phyloP scores from a whole-genome alignment of 1,284 basidiomycete genomes.

The Rhodotorula sp. region DNA sequence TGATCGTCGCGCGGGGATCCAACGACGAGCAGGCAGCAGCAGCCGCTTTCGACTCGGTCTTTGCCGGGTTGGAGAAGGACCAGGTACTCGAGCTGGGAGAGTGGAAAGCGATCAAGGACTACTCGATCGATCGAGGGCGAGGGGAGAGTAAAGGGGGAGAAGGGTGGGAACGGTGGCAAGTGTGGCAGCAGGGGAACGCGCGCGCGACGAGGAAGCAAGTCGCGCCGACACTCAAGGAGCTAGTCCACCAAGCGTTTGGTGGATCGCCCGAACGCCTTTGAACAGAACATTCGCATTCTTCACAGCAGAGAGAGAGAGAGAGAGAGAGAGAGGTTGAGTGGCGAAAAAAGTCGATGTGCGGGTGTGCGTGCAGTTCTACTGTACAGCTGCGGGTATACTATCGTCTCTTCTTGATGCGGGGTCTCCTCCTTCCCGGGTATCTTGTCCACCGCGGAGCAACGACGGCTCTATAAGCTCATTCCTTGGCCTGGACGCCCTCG shows the following conservation, averaged over 20 bases:
- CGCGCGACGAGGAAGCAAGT: conserved; percentile 74
- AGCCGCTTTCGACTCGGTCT: conserved; percentile 48
- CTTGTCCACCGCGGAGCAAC: not conserved
- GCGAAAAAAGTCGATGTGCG: too few relatives aligned
- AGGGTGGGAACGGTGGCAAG: conserved; percentile 46
- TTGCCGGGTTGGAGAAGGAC: conserved; percentile 61
- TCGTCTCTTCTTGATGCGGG: too few relatives aligned
- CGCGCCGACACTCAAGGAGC: conserved; percentile 67
- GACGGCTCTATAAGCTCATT: not conserved
- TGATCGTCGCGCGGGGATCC: conserved; percentile 55
- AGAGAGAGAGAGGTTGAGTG: not conserved
- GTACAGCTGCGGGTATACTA: too few relatives aligned
- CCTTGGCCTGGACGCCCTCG: conserved; percentile 17
- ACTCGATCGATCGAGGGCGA: conserved; percentile 36
- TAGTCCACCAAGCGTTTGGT: conserved; percentile 38
- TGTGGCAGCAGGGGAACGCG: conserved; percentile 73
- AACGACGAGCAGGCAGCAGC: not conserved
- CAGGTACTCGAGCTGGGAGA: conserved; percentile 58
- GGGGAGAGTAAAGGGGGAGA: conserved; percentile 24
- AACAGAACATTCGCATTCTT: not conserved
- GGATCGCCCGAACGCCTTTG: not conserved
- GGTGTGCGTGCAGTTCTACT: too few relatives aligned
- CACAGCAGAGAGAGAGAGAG: too few relatives aligned
- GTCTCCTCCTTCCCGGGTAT: not conserved
- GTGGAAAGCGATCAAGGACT: conserved; percentile 48